Percentiles rank a stretch among this genome's conserved stretches.
Evolutionary conservation across 805 yeast species (phyloP).

Genomic region (Yarrowia alimentaria): DNA sequence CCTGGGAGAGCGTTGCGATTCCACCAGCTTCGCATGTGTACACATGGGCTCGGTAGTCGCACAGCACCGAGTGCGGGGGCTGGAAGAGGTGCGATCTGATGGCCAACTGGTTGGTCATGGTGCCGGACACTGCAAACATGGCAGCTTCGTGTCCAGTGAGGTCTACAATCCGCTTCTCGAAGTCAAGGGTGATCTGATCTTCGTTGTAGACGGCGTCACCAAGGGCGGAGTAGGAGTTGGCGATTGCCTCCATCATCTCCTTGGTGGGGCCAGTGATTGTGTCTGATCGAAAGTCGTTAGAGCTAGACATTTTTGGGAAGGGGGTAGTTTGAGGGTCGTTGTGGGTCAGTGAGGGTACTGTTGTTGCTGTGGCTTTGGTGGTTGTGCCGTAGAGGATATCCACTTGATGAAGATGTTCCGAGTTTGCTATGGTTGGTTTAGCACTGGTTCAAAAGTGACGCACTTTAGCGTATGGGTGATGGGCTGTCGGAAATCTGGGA

Average conservation of each 20-base stretch:
- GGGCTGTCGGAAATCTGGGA: no score
- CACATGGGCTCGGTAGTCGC: slow-evolving; percentile 85
- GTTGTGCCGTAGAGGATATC: no score
- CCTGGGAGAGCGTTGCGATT: slow-evolving; percentile 81
- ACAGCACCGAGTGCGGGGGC: slow-evolving; percentile 82
- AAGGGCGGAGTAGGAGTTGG: slow-evolving; percentile 43
- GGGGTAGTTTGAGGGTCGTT: no score
- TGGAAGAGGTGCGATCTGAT: slow-evolving; percentile 69
- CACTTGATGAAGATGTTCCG: no score
- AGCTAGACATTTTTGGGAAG: no score
- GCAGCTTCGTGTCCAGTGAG: slow-evolving; percentile 81
- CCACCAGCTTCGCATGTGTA: slow-evolving; percentile 89
- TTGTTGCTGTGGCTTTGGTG: no score
- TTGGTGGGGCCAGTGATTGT: slow-evolving; percentile 87
- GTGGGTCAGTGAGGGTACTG: no score
- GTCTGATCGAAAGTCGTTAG: slow-evolving; percentile 49
- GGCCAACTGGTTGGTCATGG: slow-evolving; percentile 85
- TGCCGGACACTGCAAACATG: slow-evolving; percentile 82
- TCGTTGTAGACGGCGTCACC: slow-evolving; percentile 93
- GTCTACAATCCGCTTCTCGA: slow-evolving; percentile 63
- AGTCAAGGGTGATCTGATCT: slow-evolving; percentile 63
- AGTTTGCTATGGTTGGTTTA: no score
- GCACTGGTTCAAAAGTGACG: no score
- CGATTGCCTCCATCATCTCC: slow-evolving; percentile 63
- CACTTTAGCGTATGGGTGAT: no score